Base-by-base conservation (phyloP, 2,329 filamentous ascomycete genomes). In the Colletotrichum sp. region DNA sequence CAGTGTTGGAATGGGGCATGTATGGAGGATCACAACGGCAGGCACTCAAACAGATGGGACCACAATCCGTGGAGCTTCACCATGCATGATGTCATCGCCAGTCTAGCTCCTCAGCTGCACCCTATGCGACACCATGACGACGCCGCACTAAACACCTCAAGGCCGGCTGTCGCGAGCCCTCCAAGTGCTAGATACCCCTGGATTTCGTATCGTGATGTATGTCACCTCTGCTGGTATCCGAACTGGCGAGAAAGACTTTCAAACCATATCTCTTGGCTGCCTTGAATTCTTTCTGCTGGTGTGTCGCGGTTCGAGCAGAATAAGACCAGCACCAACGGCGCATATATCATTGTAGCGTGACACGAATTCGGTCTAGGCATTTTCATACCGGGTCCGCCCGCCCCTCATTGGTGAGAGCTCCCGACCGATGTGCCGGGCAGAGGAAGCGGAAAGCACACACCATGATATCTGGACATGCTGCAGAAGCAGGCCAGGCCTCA, bases 51-150 rank as follows among this genome's bases (percentile, higher is more conserved):
- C 21, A 59, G 21, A 24, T 59, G 26, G 21, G 16, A n/a, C 39
- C 55, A 26, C 26, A 57, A 57, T 26, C 21, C 26, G 39, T 28
- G 12, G 39, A 34, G 48, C 12, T n/a, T 34, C 18, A 32, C 21
- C 52, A 24, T n/a, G n/a, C n/a, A 72, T 75, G 72, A 75, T 67
- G 72, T 75, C 72, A 75, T 63, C 43, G 6, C 18, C 36, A 12
- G 36, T 7, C 34, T 21, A 24, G 18, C 59, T 55, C 32, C 48
- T 60, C 26, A 28, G 61, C 59, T 36, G 30, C 59, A 63, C 59
- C 12, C 26, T 36, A 12, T 36, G 28, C 32, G 13, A 39, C 30
- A 60, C 28, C 24, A 32, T 6, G 26, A n/a, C 8, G 26, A 18
- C 57, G 21, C 52, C 52, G 21, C 21, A 57, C 21, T 48, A 18